A percentile compares a stretch with the other conserved stretches of the same genome.
Conservation (phyloP, 225 moss, liverwort and hornwort species). For the Sphagnum contortum region DNA sequence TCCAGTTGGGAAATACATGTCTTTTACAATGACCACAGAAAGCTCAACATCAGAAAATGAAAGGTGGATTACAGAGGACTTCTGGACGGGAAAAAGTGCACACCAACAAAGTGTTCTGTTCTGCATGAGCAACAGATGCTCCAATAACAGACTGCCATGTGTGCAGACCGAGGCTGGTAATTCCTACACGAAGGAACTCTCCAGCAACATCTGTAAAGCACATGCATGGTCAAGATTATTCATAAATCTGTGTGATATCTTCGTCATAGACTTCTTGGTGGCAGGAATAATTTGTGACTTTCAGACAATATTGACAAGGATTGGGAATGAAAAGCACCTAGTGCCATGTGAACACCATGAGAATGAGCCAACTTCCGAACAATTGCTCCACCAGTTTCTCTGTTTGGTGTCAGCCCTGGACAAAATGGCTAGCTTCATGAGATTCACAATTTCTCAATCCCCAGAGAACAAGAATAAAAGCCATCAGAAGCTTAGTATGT, state of each 20-base stretch:
- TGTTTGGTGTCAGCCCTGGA: conserved; percentile 49
- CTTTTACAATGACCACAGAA: too few relatives aligned
- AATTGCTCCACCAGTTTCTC: conserved; percentile 50
- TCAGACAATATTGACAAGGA: background rate
- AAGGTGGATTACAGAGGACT: too few relatives aligned
- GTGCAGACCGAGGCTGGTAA: conserved; percentile 38
- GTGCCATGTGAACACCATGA: conserved; percentile 45
- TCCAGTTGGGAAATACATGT: too few relatives aligned
- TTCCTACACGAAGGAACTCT: conserved; percentile 37
- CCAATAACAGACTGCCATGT: conserved; percentile 45
- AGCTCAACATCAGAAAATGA: too few relatives aligned
- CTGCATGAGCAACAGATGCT: conserved; percentile 33
- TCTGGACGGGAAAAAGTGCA: background rate
- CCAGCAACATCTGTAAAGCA: conserved; percentile 35
- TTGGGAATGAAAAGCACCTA: conserved; percentile 19
- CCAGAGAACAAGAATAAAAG: background rate
- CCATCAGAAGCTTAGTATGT: background rate
- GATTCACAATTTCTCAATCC: background rate
- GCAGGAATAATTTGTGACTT: background rate
- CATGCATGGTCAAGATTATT: background rate
- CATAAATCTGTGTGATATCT: background rate
- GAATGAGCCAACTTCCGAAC: conserved; percentile 47
- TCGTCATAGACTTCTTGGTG: too few relatives aligned
- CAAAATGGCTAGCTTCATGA: background rate
- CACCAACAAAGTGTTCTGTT: conserved; percentile 36